Evolutionary conservation across 768 basidiomycete genomes (phyloP), one percentile per base, ranked within the genome.

Genomic region (Gautieria morchelliformis): DNA sequence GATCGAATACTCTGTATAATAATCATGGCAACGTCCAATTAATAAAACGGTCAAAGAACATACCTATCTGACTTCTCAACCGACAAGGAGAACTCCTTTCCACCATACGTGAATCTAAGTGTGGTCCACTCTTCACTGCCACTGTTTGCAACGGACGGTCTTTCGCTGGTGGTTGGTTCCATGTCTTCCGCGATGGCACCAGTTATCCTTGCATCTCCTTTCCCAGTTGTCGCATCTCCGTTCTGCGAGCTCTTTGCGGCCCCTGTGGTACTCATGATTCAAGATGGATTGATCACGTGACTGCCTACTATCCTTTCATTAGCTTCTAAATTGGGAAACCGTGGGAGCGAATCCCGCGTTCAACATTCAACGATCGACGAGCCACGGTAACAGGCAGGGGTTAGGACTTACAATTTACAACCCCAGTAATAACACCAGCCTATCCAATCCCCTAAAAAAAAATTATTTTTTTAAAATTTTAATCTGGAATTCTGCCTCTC

Each of bases 11-110:
- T 69, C 90, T 93, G 65, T 35, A 44, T 20, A 24, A 20, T 52
- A 50, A 52, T 54, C 53, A 57, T 51, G 35, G 58, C 45, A 39
- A 59, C 50, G 33, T 53, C 9, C 33, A 41, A 17, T 4, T 42
- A 10, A 37, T 14, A 14, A 37, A 27, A 42, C 14, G 24, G 40
- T 37, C 44, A 52, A 50, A 40, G 40, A 59, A 58, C 62, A 24
- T 61, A 85, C 89, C 85, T 81, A 69, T 93, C 89, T 27, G 87
- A 87, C 48, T 87, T 87, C 7, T 86, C 86, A 9, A 93, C 72
- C 55, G 79, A 74, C 56, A 91, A 62, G n/a, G 72, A 73, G 63
- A 80, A 88, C 0, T 75, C 66, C 64, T 84, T 85, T 30, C 85
- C 86, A 19, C 80, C 73, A 86, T 89, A 89, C 9, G 79, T 78